Percentiles rank a stretch among this genome's conserved stretches.
Evolutionary conservation across 176 grass and related monocot genomes (phyloP).

Genomic region (Zoysia pacifica): DNA sequence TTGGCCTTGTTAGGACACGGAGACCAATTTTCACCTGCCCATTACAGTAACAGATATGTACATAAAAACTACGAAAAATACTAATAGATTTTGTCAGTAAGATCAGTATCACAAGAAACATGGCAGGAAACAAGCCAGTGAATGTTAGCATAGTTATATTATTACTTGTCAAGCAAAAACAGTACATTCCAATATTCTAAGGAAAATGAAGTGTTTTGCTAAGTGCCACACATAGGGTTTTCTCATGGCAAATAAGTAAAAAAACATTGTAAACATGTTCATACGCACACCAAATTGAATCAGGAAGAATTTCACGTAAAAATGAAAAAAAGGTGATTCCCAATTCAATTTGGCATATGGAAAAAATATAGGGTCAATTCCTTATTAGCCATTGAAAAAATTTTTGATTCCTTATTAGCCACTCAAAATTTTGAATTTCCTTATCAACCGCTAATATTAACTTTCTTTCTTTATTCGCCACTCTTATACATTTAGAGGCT

Average conservation of each 20-base stretch:
- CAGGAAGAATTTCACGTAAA: neutral
- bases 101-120: neutral
- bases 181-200: neutral
- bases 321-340: neutral
- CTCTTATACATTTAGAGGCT: no score
- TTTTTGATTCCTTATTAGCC: no score
- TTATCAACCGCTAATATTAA: no score
- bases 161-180: neutral
- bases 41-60: neutral
- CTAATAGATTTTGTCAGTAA: neutral
- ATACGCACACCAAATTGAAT: neutral
- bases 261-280: neutral
- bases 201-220: neutral
- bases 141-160: neutral
- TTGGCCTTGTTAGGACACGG: conserved; percentile 71
- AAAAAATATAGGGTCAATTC: no score
- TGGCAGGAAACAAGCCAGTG: conserved; percentile 12
- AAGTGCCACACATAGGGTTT: neutral
- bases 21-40: conserved; percentile 84
- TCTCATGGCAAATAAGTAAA: neutral
- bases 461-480: no score
- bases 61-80: conserved; percentile 14
- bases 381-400: no score
- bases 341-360: neutral
- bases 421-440: no score